Percentiles rank a stretch among this genome's conserved stretches.
These are phyloP conservation scores for Cladosporium phlei DNA, from an alignment of 2,329 filamentous ascomycete species.

Conservation along the genomic window DNA sequence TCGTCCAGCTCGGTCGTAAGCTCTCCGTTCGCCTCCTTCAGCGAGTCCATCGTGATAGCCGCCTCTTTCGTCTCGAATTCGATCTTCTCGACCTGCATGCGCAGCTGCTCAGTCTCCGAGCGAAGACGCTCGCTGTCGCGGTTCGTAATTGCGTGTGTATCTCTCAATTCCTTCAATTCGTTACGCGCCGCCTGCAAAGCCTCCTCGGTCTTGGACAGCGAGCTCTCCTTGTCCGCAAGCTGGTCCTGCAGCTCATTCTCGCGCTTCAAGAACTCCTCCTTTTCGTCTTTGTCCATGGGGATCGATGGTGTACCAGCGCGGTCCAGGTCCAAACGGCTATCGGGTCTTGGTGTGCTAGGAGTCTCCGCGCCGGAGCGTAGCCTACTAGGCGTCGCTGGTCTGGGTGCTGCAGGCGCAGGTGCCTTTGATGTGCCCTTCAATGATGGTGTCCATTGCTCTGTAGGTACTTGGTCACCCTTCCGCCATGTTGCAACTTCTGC, in stretches of 20 bases:
- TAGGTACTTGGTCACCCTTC: constrained; percentile 79
- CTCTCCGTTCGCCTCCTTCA: constrained; percentile 93
- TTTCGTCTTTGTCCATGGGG: constrained; percentile 89
- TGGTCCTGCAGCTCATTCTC: constrained; percentile 98
- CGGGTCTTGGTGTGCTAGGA: constrained; percentile 51
- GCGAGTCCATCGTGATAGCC: constrained; percentile 92
- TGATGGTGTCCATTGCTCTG: constrained; percentile 77
- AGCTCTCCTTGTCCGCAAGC: constrained; percentile 84
- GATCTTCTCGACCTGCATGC: constrained; percentile 94
- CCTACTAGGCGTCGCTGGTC: constrained; percentile 58
- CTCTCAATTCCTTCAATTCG: constrained; percentile 78
- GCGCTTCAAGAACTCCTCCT: constrained; percentile 87
- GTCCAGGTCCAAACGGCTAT: constrained; percentile 65
- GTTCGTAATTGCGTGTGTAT: constrained; percentile 74
- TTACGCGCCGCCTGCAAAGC: constrained; percentile 77
- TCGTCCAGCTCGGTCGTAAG: constrained; percentile 89
- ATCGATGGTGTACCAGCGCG: constrained; percentile 82
- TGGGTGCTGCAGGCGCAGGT: constrained; percentile 41
- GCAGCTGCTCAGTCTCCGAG: constrained; percentile 82
- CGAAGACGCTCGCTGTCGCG: constrained; percentile 88
- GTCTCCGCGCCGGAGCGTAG: constrained; percentile 44
- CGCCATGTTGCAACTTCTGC: constrained; percentile 84
- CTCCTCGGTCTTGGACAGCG: constrained; percentile 74
- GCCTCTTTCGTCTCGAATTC: constrained; percentile 96
- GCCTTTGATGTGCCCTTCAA: constrained; percentile 44